Evolutionary conservation across 1,139 yeast species (phyloP).

Genomic region (Diutina mesorugosa): DNA sequence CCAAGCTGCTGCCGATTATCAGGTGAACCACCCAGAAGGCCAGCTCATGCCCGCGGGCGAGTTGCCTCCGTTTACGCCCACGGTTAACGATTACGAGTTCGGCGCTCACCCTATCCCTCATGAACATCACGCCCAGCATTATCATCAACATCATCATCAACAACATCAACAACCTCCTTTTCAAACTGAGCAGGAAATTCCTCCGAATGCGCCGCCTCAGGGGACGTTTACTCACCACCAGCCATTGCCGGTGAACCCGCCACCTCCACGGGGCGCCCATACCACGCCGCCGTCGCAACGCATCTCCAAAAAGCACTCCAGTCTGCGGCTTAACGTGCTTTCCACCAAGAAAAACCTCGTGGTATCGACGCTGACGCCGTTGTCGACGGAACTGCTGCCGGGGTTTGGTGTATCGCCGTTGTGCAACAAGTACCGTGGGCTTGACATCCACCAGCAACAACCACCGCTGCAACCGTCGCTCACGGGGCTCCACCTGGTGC

Average conservation of each 20-base stretch:
- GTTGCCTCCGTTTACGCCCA: constrained; percentile 1
- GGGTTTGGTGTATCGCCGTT: constrained; percentile 1
- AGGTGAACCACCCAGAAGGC: background rate
- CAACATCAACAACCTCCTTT: background rate
- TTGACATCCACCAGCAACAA: background rate
- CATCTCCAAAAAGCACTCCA: background rate
- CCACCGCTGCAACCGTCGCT: background rate
- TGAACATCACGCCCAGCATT: background rate
- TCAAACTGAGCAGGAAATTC: background rate
- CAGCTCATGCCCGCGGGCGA: background rate
- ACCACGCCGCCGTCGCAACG: constrained; percentile 2
- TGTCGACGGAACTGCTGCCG: constrained; percentile 1
- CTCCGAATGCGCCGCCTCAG: background rate
- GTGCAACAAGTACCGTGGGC: background rate
- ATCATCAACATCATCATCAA: background rate
- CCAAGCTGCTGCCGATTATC: background rate
- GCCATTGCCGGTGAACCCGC: background rate
- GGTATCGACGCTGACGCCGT: background rate
- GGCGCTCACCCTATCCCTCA: background rate
- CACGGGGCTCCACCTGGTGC: background rate
- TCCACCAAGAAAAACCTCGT: background rate
- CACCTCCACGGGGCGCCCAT: background rate
- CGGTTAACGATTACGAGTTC: background rate
- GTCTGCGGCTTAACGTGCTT: background rate
- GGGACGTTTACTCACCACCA: background rate